Base-by-base conservation (phyloP, 2,329 filamentous ascomycete species). In the Paraphaeosphaeria sporulosa region DNA sequence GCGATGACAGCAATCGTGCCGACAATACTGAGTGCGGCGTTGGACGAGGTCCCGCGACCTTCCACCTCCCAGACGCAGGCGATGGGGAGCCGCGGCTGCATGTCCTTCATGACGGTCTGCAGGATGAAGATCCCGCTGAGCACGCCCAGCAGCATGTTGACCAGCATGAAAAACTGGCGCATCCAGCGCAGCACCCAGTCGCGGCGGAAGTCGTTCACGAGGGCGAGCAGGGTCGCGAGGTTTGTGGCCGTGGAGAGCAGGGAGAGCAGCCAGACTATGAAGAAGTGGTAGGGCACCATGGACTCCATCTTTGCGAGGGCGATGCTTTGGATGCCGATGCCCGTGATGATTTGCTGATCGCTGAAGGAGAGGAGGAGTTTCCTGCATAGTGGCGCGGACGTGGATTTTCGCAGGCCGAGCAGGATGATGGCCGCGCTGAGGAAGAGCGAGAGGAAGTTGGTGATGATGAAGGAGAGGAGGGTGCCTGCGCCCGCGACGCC, bases 141-240 rank as follows among this genome's bases (percentile, higher is more conserved):
- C 54, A 84, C 84, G 5, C 84, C 86, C 15, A 90, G 81, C 0
- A 81, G 81, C 62, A 90, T 77, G 74, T 89, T 90, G 61, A 86
- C 81, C 61, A 90, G 83, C 87, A 90, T 90, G 65, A 90, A 82
- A 23, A 85, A 77, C 71, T 90, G 87, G 23, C 88, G 81, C 66
- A 90, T 76, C 87, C 87, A 90, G 48, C 87, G 81, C 52, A 90
- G 78, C 0, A 90, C 86, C 85, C 86, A 87, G 74, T 90, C 88
- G 32, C 88, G 79, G 64, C 86, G 86, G 77, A 89, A 89, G 69
- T 90, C 87, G 69, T 85, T 85, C 1, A 88, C 86, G 36, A 90
- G 82, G 1, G 86, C 87, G n/a, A 90, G 80, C 17, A 90, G 78
- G 0, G 87, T 87, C 4, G 86, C 82, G 60, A 89, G 87, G 73